Evolutionary conservation across 495 filamentous ascomycete genomes (phyloP).

Genomic region (Rusavskia elegans): DNA sequence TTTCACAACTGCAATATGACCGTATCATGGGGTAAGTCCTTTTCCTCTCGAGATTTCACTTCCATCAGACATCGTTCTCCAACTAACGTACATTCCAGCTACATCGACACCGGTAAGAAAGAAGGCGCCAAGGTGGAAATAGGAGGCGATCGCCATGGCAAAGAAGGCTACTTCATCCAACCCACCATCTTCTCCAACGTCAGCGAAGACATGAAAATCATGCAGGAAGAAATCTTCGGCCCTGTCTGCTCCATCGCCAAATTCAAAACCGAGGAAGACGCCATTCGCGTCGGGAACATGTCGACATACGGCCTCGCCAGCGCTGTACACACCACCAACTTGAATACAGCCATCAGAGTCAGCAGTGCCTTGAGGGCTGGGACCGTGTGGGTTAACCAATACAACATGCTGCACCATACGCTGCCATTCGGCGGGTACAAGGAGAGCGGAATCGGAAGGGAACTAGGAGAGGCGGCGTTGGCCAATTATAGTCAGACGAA

Average conservation of each 20-base stretch:
- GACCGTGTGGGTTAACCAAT: slow-evolving; percentile 92
- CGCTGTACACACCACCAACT: slow-evolving; percentile 80
- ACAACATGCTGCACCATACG: slow-evolving; percentile 74
- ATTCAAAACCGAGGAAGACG: slow-evolving; percentile 80
- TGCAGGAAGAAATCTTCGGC: slow-evolving; percentile 97
- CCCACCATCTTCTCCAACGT: slow-evolving; percentile 94
- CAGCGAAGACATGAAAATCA: slow-evolving; percentile 85
- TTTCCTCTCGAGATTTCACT: no score
- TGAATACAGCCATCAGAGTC: slow-evolving; percentile 87
- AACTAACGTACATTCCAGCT: slow-evolving; percentile 22
- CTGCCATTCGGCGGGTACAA: slow-evolving; percentile 87
- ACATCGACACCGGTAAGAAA: slow-evolving; percentile 82
- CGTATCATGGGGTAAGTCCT: slow-evolving; percentile 66
- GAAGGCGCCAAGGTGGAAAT: slow-evolving; percentile 70
- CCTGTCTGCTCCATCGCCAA: slow-evolving; percentile 89
- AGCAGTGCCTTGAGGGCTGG: slow-evolving; percentile 69
- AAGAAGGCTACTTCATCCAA: slow-evolving; percentile 93
- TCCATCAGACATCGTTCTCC: not conserved
- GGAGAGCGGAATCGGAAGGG: slow-evolving; percentile 83
- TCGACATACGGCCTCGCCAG: slow-evolving; percentile 72
- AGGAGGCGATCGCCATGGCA: slow-evolving; percentile 79
- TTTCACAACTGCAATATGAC: slow-evolving; percentile 89
- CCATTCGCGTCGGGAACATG: slow-evolving; percentile 65
- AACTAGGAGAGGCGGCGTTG: slow-evolving; percentile 84
- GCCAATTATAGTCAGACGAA: slow-evolving; percentile 83